Conservation (phyloP, 2,329 filamentous ascomycete species). For the Graphilbum ipis-grandicollis region DNA sequence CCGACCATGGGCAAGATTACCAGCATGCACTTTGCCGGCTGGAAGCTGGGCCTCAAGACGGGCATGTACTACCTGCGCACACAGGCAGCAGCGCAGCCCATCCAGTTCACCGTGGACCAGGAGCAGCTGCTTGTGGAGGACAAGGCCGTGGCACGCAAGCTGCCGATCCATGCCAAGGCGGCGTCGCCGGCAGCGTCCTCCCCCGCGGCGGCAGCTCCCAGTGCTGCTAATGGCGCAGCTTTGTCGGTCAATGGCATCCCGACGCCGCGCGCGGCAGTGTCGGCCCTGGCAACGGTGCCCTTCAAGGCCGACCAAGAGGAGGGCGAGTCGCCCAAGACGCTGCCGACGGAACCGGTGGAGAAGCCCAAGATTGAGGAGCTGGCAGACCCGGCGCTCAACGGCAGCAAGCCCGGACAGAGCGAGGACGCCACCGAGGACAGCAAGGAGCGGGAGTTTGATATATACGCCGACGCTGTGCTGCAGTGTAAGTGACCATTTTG, state of each 20-base stretch:
- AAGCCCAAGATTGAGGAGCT: constrained; percentile 49
- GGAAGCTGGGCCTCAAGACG: constrained; percentile 98
- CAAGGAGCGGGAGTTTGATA: constrained; percentile 69
- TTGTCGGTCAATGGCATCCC: constrained; percentile 46
- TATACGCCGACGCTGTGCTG: constrained; percentile 85
- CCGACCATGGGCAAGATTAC: constrained; percentile 99
- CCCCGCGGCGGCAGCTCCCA: constrained; percentile 20
- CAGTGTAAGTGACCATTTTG: constrained; percentile 46
- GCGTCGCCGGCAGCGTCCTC: constrained; percentile 46
- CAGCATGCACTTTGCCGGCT: constrained; percentile 97
- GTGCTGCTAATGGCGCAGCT: constrained; percentile 11
- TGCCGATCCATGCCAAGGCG: constrained; percentile 47
- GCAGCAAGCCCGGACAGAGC: constrained; percentile 41
- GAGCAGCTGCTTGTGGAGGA: constrained; percentile 81
- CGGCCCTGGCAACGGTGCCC: constrained; percentile 41
- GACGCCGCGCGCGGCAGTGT: constrained; percentile 52
- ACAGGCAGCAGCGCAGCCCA: constrained; percentile 88
- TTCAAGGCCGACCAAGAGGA: constrained; percentile 67
- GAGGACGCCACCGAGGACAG: constrained; percentile 60
- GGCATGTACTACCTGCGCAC: constrained; percentile 99
- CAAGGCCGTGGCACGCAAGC: constrained; percentile 52
- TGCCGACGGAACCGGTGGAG: constrained; percentile 52
- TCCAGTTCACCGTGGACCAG: constrained; percentile 98
- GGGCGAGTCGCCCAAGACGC: constrained; percentile 60
- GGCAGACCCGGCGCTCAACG: constrained; percentile 31